Base-by-base conservation (phyloP, 1,139 yeast species). In the Fermentozyma sake region DNA sequence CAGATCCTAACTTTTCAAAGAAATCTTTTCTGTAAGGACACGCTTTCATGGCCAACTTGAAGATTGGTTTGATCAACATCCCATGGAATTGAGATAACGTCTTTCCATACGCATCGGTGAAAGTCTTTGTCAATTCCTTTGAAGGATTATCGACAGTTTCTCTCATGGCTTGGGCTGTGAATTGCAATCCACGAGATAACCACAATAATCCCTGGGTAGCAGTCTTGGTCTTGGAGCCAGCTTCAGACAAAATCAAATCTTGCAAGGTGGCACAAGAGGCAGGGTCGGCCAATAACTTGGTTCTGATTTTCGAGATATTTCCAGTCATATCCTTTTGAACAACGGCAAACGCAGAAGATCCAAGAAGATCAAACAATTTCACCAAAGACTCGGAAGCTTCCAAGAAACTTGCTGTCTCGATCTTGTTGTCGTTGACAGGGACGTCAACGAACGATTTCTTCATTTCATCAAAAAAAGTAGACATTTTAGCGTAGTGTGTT, bases 21-120 rank as follows among this genome's bases (percentile, higher is more conserved):
- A 86, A 84, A 49, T 79, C 95, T 55, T 77, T 78, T 63, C 96
- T 76, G 61, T 84, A 86, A 17, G 96, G 96, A 58, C 95, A 85
- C 2, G 95, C 94, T 58, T 84, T 84, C 96, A 86, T 86, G 32
- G 96, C 96, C 52, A 87, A 70, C 68, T 83, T 84, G 72, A 86
- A 87, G 34, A 86, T 76, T 15, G 95, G 95, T 51, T 82, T 81
- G 39, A 86, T 69, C 49, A 86, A 64, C 70, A 86, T 76, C 33
- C 81, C 79, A 60, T 86, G 96, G 59, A 76, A 78, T 56, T 86
- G 78, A 33, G 83, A 72, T 53, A 86, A 72, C 3, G 96, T 86
- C 57, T 79, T 80, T 38, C 68, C 52, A 63, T 86, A 86, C 14
- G 95, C 84, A 44, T 79, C 83, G 30, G 91, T 83, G 67, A 86